Percentiles rank a stretch among this genome's conserved stretches.
Conservation (phyloP, 192 early-diverging fungal species). For the Physocladia obscura region DNA sequence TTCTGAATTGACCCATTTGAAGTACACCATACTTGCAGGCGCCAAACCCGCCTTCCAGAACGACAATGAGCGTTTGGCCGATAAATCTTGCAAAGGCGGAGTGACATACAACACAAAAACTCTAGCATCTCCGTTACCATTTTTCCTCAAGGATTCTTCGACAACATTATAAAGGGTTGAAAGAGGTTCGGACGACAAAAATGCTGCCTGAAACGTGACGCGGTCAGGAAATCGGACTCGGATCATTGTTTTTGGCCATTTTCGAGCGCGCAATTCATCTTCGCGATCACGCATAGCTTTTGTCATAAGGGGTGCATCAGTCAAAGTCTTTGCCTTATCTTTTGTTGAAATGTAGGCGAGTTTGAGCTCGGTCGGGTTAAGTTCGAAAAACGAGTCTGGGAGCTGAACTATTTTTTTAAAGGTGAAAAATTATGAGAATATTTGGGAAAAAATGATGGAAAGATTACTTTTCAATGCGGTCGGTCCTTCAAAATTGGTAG, state of each 20-base stretch:
- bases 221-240: constrained; percentile 85
- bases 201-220: constrained; percentile 71
- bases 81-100: constrained; percentile 38
- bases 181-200: constrained; percentile 66
- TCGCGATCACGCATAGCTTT: constrained; percentile 74
- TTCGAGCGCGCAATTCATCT: constrained; percentile 53
- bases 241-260: constrained; percentile 75
- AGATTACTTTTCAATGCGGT: constrained; percentile 6
- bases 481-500: constrained; percentile 27
- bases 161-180: constrained; percentile 9
- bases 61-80: constrained; percentile 22
- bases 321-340: constrained; percentile 42
- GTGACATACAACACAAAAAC: constrained; percentile 34
- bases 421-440: neutral
- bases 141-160: neutral
- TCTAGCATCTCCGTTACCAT: neutral
- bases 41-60: constrained; percentile 49
- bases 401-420: constrained; percentile 59
- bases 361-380: constrained; percentile 69
- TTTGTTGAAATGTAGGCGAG: constrained; percentile 50
- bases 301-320: constrained; percentile 75
- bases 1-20: constrained; percentile 39
- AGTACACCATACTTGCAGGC: constrained; percentile 48
- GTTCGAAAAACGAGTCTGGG: constrained; percentile 85
- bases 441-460: neutral